phyloP scores from a whole-genome alignment of 768 basidiomycete species.

The Boletus rubropictus region DNA sequence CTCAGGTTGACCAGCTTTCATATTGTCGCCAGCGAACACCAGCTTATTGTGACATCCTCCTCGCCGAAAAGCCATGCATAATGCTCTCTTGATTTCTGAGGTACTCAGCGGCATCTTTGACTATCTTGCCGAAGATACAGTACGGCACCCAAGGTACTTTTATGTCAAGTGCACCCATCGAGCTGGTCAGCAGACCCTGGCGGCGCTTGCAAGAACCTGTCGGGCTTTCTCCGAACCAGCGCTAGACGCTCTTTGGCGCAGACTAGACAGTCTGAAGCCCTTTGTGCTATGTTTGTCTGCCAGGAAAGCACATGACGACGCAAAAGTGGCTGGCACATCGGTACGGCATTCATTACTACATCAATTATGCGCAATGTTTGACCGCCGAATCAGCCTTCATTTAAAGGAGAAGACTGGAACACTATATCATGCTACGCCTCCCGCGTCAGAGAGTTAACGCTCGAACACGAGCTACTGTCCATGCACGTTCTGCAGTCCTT shows the following conservation, averaged over 20 bases:
- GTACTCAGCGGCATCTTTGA: background rate
- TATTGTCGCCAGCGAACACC: background rate
- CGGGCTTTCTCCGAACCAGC: slow-evolving; percentile 11
- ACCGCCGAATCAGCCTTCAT: background rate
- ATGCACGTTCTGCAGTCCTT: background rate
- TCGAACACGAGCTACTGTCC: background rate
- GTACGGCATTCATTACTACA: background rate
- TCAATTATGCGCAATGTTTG: background rate
- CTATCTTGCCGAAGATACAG: background rate
- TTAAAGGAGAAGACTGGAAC: slow-evolving; percentile 4
- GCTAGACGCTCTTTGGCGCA: slow-evolving; percentile 14
- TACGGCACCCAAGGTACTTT: background rate
- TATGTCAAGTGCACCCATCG: background rate
- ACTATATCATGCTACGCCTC: slow-evolving; percentile 4
- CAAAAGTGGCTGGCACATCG: background rate
- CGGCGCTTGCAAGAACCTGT: slow-evolving; percentile 13
- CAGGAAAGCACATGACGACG: background rate
- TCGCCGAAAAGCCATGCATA: background rate
- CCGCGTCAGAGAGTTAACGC: slow-evolving; percentile 4
- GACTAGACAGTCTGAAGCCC: slow-evolving; percentile 5
- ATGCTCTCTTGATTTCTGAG: slow-evolving; percentile 2
- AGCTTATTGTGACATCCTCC: background rate
- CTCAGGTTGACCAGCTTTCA: too few species aligned
- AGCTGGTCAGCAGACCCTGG: slow-evolving; percentile 1
- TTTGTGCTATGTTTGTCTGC: slow-evolving; percentile 5